Conservation (phyloP, 306 rosid genomes). For the Neltuma alba region DNA sequence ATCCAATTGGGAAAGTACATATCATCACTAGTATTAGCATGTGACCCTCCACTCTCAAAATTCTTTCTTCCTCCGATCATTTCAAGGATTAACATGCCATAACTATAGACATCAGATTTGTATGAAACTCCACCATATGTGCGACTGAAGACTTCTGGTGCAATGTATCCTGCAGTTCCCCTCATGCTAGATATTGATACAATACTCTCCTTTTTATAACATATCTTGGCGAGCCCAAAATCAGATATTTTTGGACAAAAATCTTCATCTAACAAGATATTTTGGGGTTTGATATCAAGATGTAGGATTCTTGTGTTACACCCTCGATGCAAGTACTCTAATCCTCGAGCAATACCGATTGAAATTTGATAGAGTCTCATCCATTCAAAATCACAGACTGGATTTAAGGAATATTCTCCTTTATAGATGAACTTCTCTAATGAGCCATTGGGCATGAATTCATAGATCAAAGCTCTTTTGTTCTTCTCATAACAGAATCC, state of each 20-base stretch:
- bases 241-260: neutral
- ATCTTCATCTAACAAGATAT: neutral
- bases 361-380: neutral
- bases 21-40: neutral
- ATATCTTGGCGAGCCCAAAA: neutral
- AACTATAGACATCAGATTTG: neutral
- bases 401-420: neutral
- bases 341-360: neutral
- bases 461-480: neutral
- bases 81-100: neutral
- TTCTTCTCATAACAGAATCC: neutral
- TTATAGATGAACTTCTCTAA: neutral
- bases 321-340: neutral
- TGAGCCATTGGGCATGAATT: neutral
- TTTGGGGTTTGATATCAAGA: neutral
- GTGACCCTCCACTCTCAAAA: neutral
- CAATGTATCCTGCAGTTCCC: neutral
- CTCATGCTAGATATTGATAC: neutral
- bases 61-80: conserved; percentile 18
- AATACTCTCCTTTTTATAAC: neutral
- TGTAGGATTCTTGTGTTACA: neutral
- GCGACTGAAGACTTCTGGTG: neutral
- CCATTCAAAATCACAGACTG: neutral
- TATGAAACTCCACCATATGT: neutral
- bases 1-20: conserved; percentile 22